Base-by-base conservation (phyloP, 2,329 filamentous ascomycete species). In the Phialophora expanda region DNA sequence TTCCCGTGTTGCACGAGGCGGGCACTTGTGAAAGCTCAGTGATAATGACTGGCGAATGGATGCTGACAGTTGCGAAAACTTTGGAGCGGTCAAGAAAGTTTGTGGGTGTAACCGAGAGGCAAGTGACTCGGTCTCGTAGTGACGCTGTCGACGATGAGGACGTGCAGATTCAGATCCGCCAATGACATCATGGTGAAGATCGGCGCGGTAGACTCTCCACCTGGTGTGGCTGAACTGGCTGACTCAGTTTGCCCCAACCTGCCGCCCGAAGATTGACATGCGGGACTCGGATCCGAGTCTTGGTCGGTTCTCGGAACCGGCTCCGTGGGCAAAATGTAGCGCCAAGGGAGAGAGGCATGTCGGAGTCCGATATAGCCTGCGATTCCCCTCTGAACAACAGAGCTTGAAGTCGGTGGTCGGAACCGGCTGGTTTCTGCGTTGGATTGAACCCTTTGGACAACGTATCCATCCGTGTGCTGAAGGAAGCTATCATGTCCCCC, bases 141-240 rank as follows among this genome's bases (percentile, higher is more conserved):
- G 48, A 28, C 20, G 48, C 1, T 26, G 20, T 51, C 9, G 22
- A 17, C 28, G 17, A 11, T 20, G 12, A 55, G 24, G 53, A 51
- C 8, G 20, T 28, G 2, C 17, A 20, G n/a, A 11, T 20, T 30
- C 26, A 32, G 26, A 34, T 55, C 53, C 28, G n/a, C 53, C 53
- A 55, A 55, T 55, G 53, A 55, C 53, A 34, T 55, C 26, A 34
- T 17, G 17, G 17, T 24, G 22, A 34, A 11, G 24, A 34, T 55
- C 53, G 14, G 3, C 24, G 28, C 9, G 2, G 51, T 9, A 24
- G 51, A 2, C 24, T 24, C 24, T 3, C 24, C n/a, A 7, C 38
- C 38, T 41, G 17, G 17, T 44, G 17, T 44, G 2, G 14, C 6
- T 8, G 38, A n/a, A 7, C 2, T n/a, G 38, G 17, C 17, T n/a